These are phyloP conservation scores for Gastrolobium bilobum DNA, from an alignment of 306 rosid genomes.

Conservation along the genomic window DNA sequence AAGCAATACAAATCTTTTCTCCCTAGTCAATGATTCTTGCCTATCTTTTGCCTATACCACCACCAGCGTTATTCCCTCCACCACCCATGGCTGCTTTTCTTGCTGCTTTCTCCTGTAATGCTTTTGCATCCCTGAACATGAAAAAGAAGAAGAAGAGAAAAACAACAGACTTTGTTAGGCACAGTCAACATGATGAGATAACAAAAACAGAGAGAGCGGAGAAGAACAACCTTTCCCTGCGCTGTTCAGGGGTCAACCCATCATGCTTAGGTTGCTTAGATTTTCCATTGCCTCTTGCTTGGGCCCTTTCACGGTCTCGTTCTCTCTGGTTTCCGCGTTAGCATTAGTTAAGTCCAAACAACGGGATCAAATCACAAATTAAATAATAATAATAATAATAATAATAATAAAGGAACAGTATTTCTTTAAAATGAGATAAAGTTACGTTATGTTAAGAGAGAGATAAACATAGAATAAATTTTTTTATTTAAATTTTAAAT, in stretches of 20 bases:
- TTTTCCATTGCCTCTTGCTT: conserved; percentile 62
- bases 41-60: conserved; percentile 51
- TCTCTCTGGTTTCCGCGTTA: conserved; percentile 83
- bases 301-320: conserved; percentile 80
- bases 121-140: conserved; percentile 69
- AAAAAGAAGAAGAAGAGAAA: neutral
- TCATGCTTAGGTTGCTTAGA: conserved; percentile 59
- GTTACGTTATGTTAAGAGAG: too few species aligned
- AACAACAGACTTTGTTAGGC: too few species aligned
- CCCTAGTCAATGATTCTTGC: conserved; percentile 11
- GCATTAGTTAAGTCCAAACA: conserved; percentile 73
- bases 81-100: conserved; percentile 61
- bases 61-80: conserved; percentile 61
- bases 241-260: conserved; percentile 79
- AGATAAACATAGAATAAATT: too few species aligned
- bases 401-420: too few species aligned
- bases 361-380: conserved; percentile 13
- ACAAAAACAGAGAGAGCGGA: neutral
- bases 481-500: too few species aligned
- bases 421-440: too few species aligned
- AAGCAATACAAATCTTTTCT: conserved; percentile 36
- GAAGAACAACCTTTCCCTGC: conserved; percentile 73
- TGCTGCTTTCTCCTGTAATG: conserved; percentile 71
- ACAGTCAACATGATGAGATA: neutral
- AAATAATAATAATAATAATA: neutral